These are phyloP conservation scores for Vicia faba DNA, from an alignment of 306 rosid genomes.

Conservation along the genomic window DNA sequence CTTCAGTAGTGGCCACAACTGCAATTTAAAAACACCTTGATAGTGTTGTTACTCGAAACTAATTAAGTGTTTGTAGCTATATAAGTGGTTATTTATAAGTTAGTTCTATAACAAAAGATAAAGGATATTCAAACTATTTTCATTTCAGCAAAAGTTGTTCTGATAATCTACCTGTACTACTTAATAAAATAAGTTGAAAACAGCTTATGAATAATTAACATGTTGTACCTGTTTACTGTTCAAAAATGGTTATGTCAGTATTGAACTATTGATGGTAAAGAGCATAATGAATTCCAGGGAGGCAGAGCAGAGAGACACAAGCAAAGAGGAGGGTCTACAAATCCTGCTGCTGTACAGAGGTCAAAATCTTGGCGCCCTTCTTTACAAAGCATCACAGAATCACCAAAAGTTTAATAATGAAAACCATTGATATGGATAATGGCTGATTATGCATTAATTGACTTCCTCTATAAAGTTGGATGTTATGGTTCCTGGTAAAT, in stretches of 20 bases:
- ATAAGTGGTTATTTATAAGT: neutral
- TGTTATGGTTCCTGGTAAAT: conserved; percentile 36
- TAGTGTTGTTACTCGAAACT: too few species aligned
- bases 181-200: neutral
- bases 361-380: conserved; percentile 92
- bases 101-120: neutral
- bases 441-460: conserved; percentile 27
- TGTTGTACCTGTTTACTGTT: neutral
- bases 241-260: neutral
- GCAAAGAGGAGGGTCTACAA: conserved; percentile 48
- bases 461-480: conserved; percentile 38
- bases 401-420: conserved; percentile 46
- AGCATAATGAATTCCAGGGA: conserved; percentile 53
- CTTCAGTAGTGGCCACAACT: too few species aligned
- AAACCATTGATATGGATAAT: conserved; percentile 32
- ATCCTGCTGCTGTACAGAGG: conserved; percentile 52
- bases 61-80: too few species aligned
- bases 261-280: conserved; percentile 18
- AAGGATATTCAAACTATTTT: neutral
- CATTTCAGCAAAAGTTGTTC: neutral
- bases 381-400: conserved; percentile 87
- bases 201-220: neutral
- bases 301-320: conserved; percentile 60
- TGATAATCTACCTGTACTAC: neutral
- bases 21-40: too few species aligned